Base-by-base conservation (phyloP, 805 yeast genomes). In the Yarrowia sp. region DNA sequence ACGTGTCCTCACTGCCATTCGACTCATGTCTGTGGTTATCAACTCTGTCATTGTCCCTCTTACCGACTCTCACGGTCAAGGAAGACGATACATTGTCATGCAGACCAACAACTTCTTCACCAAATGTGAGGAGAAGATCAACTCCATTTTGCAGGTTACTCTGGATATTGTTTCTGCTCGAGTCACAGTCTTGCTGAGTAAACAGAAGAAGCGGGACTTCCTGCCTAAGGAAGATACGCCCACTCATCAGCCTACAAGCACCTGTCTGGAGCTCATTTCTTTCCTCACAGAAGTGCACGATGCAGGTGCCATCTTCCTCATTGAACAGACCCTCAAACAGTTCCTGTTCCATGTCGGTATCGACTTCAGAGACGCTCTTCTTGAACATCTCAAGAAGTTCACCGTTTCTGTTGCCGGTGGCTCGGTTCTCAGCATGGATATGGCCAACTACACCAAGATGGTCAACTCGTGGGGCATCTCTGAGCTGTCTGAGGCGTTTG, bases 331-430 rank as follows among this genome's bases (percentile, higher is more conserved):
- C 76, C 87, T 69, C 79, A 78, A 63, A 41, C 80, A 81, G 19
- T 81, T 89, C 22, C 75, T 90, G 55, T 77, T 78, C 10, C 86
- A 84, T 65, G 79, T 90, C 10, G 95, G 96, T 1, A 76, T 82
- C 68, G 82, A 82, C 32, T 80, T 89, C 48, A 83, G 89, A 72
- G 82, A 82, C 36, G 81, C 85, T 53, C 79, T 94, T 58, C 80
- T 91, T 72, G 85, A 82, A 36, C 97, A 93, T 75, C 88, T 89
- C 76, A 87, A 87, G 70, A 89, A 87, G 74, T 90, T 86, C 75
- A 86, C 85, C 49, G 91, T 93, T 71, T 90, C 86, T 73, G 87
- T 92, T 1, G 85, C 87, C 8, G 98, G 98, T 67, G 97, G 97
- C 40, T 82, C 89, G 70, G 86, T 89, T 14, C 84, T 91, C 14